Conservation (phyloP, 2,329 filamentous ascomycete genomes). For the Pestalotiopsis sp. region DNA sequence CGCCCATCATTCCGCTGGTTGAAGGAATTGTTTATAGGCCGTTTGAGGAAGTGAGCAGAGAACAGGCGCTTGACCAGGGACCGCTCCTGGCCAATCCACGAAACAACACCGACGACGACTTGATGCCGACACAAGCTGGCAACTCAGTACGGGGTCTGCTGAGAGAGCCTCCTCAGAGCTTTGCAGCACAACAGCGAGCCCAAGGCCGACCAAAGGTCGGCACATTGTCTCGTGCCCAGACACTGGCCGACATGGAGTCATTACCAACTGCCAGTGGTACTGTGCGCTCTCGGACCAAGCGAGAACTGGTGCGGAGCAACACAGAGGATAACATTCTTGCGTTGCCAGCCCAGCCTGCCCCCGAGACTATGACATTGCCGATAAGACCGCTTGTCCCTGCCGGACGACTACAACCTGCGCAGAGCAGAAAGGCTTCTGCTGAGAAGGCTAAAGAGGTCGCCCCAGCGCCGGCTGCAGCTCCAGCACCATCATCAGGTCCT, state of each 20-base stretch:
- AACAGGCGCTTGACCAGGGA: slow-evolving; percentile 45
- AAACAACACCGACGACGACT: slow-evolving; percentile 38
- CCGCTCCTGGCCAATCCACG: slow-evolving; percentile 35
- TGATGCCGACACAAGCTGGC: slow-evolving; percentile 16
- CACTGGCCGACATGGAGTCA: slow-evolving; percentile 32
- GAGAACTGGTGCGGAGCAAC: slow-evolving; percentile 28
- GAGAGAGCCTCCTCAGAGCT: slow-evolving; percentile 62
- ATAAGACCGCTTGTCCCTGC: slow-evolving; percentile 19
- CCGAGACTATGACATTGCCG: slow-evolving; percentile 17
- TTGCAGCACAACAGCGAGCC: slow-evolving; percentile 66
- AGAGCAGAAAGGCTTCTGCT: slow-evolving; percentile 6
- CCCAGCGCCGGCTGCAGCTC: slow-evolving; percentile 14
- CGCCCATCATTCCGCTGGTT: slow-evolving; percentile 63
- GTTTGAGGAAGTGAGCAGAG: slow-evolving; percentile 62
- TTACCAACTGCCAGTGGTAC: slow-evolving; percentile 29
- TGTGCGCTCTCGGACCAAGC: slow-evolving; percentile 29
- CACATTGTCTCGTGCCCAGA: slow-evolving; percentile 31
- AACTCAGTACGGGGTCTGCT: slow-evolving; percentile 46
- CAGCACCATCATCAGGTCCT: not conserved
- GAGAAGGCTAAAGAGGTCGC: slow-evolving; percentile 15
- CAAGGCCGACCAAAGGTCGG: slow-evolving; percentile 48
- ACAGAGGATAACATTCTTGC: slow-evolving; percentile 25
- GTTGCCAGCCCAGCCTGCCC: slow-evolving; percentile 19
- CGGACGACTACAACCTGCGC: slow-evolving; percentile 4
- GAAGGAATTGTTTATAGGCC: slow-evolving; percentile 66